Evolutionary conservation across 2,329 filamentous ascomycete species (phyloP), one percentile per base, ranked within the genome.

Genomic region (Didymella keratinophila): DNA sequence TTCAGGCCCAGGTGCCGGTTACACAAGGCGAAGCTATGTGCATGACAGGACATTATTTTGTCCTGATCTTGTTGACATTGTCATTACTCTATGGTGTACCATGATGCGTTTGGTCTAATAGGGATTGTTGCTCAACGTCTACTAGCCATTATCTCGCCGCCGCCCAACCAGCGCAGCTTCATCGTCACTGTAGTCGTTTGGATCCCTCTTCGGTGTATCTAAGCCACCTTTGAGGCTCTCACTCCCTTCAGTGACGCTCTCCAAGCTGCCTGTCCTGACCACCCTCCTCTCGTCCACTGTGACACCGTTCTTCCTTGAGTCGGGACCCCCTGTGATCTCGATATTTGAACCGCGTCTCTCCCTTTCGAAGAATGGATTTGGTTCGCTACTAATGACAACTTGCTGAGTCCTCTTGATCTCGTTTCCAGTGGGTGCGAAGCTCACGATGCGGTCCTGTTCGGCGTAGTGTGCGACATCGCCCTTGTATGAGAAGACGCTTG

Each of bases 371-470:
- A 60, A 62, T 2, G 64, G 66, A 23, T 70, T 72, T 1, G 66
- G 70, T 25, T 73, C 70, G 18, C 55, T 69, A 16, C 56, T 62
- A 20, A 74, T 53, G 9, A 62, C 60, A 41, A 73, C 62, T 59
- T 72, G 70, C n/a, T 65, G 62, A 2, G 71, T 74, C 43, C 68
- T 66, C 52, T 73, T 74, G 58, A 74, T 74, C 34, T 73, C 69
- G 32, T 68, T 73, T 23, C 63, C 70, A 4, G 48, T 65, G 1
- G 70, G 69, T 5, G 59, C 47, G 30, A 74, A 71, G 52, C 63
- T 66, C 34, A 64, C 41, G 12, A 57, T 39, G 42, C 68, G 62
- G 2, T 67, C 58, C 30, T 37, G 30, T 2, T 45, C 45, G 3
- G 25, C 20, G 25, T 32, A 56, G 30, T 67, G 62, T 7, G 50